phyloP scores from a whole-genome alignment of 306 rosid species.

The Cyclanthera cordifolia region DNA sequence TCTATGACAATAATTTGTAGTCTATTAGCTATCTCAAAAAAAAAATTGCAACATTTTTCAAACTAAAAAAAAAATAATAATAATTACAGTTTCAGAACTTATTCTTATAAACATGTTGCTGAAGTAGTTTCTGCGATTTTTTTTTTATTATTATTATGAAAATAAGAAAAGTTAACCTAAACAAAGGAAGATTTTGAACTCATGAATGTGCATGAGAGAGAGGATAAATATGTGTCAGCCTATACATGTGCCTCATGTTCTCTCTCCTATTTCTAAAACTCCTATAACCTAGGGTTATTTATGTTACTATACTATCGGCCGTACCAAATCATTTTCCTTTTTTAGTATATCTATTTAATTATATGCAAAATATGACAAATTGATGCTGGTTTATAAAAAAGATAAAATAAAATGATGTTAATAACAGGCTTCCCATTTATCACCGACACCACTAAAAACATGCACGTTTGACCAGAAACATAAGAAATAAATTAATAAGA shows the following conservation, averaged over 20 bases:
- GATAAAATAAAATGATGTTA: not conserved
- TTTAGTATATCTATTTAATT: not conserved
- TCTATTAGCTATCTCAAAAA: too few species aligned
- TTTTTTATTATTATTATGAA: too few species aligned
- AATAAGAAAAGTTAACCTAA: too few species aligned
- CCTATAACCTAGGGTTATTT: not conserved
- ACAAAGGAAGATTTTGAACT: not conserved
- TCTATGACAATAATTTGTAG: too few species aligned
- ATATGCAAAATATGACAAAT: not conserved
- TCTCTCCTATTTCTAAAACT: not conserved
- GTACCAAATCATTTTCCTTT: not conserved
- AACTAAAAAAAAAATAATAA: too few species aligned
- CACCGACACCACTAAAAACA: not conserved
- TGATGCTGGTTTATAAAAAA: not conserved
- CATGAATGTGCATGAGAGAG: not conserved
- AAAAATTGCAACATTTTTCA: too few species aligned
- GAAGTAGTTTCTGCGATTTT: too few species aligned
- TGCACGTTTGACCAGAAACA: too few species aligned
- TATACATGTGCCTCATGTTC: slow-evolving; percentile 5
- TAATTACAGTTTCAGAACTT: too few species aligned
- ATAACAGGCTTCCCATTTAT: not conserved
- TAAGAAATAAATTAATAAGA: too few species aligned
- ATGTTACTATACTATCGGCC: not conserved
- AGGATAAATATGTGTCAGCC: slow-evolving; percentile 1
- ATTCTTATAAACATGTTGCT: too few species aligned